These are phyloP conservation scores for Tympanopsis confertula DNA, from an alignment of 2,329 filamentous ascomycete genomes.

Conservation along the genomic window DNA sequence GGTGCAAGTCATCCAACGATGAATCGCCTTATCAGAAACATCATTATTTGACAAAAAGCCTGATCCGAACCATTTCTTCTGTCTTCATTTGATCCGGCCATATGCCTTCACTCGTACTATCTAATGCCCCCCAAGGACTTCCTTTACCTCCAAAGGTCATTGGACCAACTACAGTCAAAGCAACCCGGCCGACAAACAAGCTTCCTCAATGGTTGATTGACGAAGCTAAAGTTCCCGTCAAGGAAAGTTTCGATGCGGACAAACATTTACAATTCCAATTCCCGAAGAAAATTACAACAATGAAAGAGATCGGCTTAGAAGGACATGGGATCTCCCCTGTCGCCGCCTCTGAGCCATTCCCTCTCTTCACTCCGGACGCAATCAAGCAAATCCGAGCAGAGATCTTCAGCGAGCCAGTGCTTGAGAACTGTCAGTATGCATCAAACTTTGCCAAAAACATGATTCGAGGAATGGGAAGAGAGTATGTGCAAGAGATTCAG, in stretches of 20 bases:
- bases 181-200: slow-evolving; percentile 3
- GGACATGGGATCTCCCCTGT: slow-evolving; percentile 38
- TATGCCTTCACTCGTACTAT: too few species aligned
- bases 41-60: too few species aligned
- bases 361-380: slow-evolving; percentile 40
- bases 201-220: slow-evolving; percentile 6
- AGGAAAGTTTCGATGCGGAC: slow-evolving; percentile 27
- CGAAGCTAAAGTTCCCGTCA: slow-evolving; percentile 3
- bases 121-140: too few species aligned
- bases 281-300: slow-evolving; percentile 32
- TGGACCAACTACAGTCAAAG: not conserved
- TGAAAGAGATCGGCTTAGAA: slow-evolving; percentile 41
- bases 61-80: too few species aligned
- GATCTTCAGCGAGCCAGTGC: slow-evolving; percentile 35
- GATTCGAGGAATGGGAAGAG: slow-evolving; percentile 37
- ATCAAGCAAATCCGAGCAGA: slow-evolving; percentile 42
- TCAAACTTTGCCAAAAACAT: slow-evolving; percentile 27
- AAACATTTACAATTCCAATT: slow-evolving; percentile 34
- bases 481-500: slow-evolving; percentile 3
- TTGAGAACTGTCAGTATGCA: slow-evolving; percentile 33
- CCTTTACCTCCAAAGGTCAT: not conserved
- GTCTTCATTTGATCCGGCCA: too few species aligned
- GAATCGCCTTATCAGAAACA: too few species aligned
- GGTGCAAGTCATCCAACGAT: too few species aligned
- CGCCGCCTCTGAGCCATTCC: slow-evolving; percentile 44